Percentiles rank a stretch among this genome's conserved stretches.
Evolutionary conservation across 306 rosid species (phyloP).

Genomic region (Dalbergia oliveri): DNA sequence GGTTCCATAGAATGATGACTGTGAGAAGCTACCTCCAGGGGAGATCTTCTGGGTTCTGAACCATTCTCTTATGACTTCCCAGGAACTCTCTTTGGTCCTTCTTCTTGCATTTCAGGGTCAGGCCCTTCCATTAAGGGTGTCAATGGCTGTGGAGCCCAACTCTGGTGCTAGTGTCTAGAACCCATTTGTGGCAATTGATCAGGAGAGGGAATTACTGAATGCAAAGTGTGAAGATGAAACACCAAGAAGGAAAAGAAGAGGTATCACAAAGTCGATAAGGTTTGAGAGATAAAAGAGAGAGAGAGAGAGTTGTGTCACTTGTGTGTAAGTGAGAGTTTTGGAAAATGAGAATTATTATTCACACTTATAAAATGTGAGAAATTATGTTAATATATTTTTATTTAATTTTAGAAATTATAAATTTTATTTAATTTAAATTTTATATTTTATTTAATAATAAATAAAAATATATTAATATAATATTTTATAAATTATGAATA

Average conservation of each 20-base stretch:
- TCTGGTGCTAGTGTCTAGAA: slow-evolving; percentile 78
- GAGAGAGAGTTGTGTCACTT: not conserved
- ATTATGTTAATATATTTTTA: too few species aligned
- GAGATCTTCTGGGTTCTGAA: slow-evolving; percentile 70
- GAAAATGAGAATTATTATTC: too few species aligned
- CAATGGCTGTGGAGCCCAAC: slow-evolving; percentile 89
- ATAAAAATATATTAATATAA: too few species aligned
- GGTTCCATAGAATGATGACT: slow-evolving; percentile 55
- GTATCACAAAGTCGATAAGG: slow-evolving; percentile 39
- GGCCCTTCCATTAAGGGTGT: slow-evolving; percentile 97
- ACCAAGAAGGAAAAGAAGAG: slow-evolving; percentile 28
- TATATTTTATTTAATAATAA: too few species aligned
- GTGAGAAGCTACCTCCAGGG: slow-evolving; percentile 47
- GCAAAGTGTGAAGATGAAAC: slow-evolving; percentile 4
- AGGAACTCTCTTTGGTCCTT: slow-evolving; percentile 81
- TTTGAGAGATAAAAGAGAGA: not conserved
- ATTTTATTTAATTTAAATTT: too few species aligned
- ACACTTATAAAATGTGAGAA: too few species aligned
- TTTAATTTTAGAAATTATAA: too few species aligned
- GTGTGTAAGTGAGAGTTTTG: not conserved
- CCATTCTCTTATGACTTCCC: slow-evolving; percentile 95
- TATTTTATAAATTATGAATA: not conserved
- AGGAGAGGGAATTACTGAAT: not conserved
- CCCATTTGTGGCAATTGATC: slow-evolving; percentile 52
- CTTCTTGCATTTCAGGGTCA: slow-evolving; percentile 87